Base-by-base conservation (phyloP, 1,284 basidiomycete genomes). In the Puccinia hordei region DNA sequence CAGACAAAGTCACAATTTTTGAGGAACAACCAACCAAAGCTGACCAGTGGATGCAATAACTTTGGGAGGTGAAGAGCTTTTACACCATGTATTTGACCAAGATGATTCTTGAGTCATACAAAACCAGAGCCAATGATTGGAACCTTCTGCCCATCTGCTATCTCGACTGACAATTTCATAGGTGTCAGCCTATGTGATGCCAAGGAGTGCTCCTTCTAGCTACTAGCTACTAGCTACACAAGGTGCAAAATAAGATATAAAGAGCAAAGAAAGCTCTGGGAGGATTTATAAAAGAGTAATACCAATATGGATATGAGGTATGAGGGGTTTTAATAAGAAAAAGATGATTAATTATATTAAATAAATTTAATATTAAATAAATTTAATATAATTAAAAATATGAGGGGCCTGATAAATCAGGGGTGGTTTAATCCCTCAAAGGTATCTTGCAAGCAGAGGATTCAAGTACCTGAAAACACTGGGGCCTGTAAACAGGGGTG, bases 161-260 rank as follows among this genome's bases (percentile, higher is more conserved):
- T 51, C 24, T 71, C 19, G 24, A 71, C 46, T 5, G 17, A 38
- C 1, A 44, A 46, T 13, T 17, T 51, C 35, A 46, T 71, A 6
- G 35, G 27, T 75, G 35, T 75, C 57, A 27, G 63, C 38, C 10
- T 57, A 75, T n/a, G n/a, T n/a, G n/a, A n/a, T n/a, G n/a, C n/a
- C n/a, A n/a, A n/a, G n/a, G n/a, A n/a, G n/a, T n/a, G n/a, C 55
- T 63, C 22, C 55, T 33, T 46, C 73, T 63, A 38, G 63, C 73
- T 4, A 75, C n/a, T 5, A 71, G 22, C 35, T 38, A 4, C 2
- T 6, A 2, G 24, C 6, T 9, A 8, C 13, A n/a, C n/a, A n/a
- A n/a, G n/a, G n/a, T n/a, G n/a, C n/a, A n/a, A n/a, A n/a, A n/a
- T n/a, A n/a, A n/a, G n/a, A n/a, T n/a, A n/a, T n/a, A n/a, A n/a